A percentile compares a stretch with the other conserved stretches of the same genome.
These are phyloP conservation scores for Lyophyllum shimeji DNA, from an alignment of 768 basidiomycete genomes.

Conservation along the genomic window DNA sequence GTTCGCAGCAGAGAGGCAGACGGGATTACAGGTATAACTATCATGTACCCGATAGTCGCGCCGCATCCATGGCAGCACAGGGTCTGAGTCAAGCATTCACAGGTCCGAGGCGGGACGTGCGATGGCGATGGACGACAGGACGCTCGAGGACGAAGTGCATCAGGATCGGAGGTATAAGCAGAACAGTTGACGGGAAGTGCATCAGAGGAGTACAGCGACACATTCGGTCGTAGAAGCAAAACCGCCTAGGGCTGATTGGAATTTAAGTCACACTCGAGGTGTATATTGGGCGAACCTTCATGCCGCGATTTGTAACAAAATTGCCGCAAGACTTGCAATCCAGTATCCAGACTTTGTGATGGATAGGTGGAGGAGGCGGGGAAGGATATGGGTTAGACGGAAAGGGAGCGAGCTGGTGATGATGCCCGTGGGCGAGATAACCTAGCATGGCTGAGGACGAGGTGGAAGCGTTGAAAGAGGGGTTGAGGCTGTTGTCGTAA, in stretches of 20 bases:
- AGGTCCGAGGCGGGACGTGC: slow-evolving; percentile 51
- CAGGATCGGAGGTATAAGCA: slow-evolving; percentile 51
- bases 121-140: slow-evolving; percentile 35
- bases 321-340: slow-evolving; percentile 73
- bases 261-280: slow-evolving; percentile 5
- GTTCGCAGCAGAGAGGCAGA: neutral
- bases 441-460: slow-evolving; percentile 24
- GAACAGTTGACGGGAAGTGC: slow-evolving; percentile 78
- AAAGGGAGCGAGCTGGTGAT: slow-evolving; percentile 33
- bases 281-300: slow-evolving; percentile 55
- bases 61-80: slow-evolving; percentile 83
- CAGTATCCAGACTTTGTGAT: slow-evolving; percentile 80
- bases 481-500: slow-evolving; percentile 19
- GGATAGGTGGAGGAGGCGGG: slow-evolving; percentile 39
- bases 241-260: slow-evolving; percentile 56
- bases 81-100: slow-evolving; percentile 83
- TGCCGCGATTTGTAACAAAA: slow-evolving; percentile 82
- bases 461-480: slow-evolving; percentile 11
- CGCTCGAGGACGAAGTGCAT: slow-evolving; percentile 36
- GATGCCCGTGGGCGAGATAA: slow-evolving; percentile 32
- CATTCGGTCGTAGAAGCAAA: slow-evolving; percentile 75
- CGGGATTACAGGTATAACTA: slow-evolving; percentile 57
- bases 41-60: slow-evolving; percentile 73
- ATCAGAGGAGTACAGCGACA: slow-evolving; percentile 83
- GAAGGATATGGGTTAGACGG: slow-evolving; percentile 42